Conservation (phyloP, 371 early-diverging fungal species). For the Blastocladiella emersonii region DNA sequence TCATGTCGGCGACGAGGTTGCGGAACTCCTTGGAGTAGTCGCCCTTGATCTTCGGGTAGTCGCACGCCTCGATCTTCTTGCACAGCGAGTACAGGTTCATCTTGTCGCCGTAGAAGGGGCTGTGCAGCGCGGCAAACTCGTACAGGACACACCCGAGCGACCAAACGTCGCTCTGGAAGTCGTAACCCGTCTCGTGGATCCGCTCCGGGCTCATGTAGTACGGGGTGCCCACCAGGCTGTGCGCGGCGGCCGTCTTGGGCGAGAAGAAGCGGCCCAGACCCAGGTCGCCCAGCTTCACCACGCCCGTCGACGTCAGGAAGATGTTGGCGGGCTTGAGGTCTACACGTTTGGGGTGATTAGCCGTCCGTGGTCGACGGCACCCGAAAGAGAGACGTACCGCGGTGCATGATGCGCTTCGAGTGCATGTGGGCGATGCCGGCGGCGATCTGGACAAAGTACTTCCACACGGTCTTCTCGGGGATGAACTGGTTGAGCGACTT, state of each 20-base stretch:
- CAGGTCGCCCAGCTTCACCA: slow-evolving; percentile 10
- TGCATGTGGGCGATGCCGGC: slow-evolving; percentile 9
- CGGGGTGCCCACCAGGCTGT: slow-evolving; percentile 12
- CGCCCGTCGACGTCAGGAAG: slow-evolving; percentile 10
- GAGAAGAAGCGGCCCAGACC: slow-evolving; percentile 11
- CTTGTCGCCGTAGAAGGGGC: slow-evolving; percentile 12
- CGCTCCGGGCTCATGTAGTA: slow-evolving; percentile 12
- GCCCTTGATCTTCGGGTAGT: slow-evolving; percentile 6
- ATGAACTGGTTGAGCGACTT: slow-evolving; percentile 7
- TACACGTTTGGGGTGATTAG: background rate
- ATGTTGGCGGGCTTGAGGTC: slow-evolving; percentile 15
- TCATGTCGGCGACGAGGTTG: background rate
- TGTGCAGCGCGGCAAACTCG: slow-evolving; percentile 10
- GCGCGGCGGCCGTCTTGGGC: slow-evolving; percentile 6
- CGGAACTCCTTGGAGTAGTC: slow-evolving; percentile 8
- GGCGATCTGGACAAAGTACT: slow-evolving; percentile 9
- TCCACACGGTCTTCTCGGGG: slow-evolving; percentile 12
- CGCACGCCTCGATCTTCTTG: slow-evolving; percentile 9
- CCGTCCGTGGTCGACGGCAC: no score
- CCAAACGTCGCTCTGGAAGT: slow-evolving; percentile 11
- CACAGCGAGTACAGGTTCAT: slow-evolving; percentile 10
- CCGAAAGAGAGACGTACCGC: slow-evolving; percentile 1
- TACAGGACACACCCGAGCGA: slow-evolving; percentile 11
- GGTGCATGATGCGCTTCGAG: slow-evolving; percentile 8
- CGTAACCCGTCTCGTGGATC: slow-evolving; percentile 12